Percentiles rank a stretch among this genome's conserved stretches.
These are phyloP conservation scores for Alternaria angustiovoidea DNA, from an alignment of 2,329 filamentous ascomycete genomes.

Conservation along the genomic window DNA sequence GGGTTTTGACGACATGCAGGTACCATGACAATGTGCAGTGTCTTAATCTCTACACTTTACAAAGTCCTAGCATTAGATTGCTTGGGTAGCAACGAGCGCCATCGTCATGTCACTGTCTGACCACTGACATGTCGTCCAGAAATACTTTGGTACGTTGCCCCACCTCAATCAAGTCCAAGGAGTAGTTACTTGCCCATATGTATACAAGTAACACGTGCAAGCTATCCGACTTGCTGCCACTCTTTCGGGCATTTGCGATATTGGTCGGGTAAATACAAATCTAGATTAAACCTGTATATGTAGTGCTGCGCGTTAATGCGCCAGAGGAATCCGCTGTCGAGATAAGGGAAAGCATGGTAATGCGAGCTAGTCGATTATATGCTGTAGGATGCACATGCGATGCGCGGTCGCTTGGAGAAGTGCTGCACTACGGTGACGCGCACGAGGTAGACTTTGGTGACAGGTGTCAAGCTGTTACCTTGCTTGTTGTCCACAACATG, in stretches of 20 bases:
- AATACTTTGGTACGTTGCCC: constrained; percentile 9
- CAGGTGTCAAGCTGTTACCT: constrained; percentile 7
- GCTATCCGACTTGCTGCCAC: neutral
- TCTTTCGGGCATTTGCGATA: constrained; percentile 7
- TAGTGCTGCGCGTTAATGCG: constrained; percentile 4
- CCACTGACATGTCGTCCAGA: constrained; percentile 4
- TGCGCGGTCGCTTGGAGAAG: constrained; percentile 16
- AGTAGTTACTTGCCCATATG: neutral
- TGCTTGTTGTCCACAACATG: constrained; percentile 3
- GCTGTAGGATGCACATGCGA: constrained; percentile 10
- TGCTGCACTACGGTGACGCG: constrained; percentile 8
- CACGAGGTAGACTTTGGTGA: neutral
- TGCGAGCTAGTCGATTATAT: constrained; percentile 3
- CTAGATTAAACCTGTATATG: constrained; percentile 10
- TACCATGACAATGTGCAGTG: constrained; percentile 11
- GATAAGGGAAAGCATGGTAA: constrained; percentile 9
- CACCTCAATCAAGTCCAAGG: constrained; percentile 13
- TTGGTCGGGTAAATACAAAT: constrained; percentile 12
- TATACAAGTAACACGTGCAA: constrained; percentile 1
- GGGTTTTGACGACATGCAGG: constrained; percentile 12
- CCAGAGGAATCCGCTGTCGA: neutral
- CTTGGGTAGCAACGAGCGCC: neutral
- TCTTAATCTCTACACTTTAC: neutral
- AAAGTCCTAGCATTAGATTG: neutral
- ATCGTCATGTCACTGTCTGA: neutral